Percentiles rank a stretch among this genome's conserved stretches.
Conservation (phyloP, 805 yeast genomes). For the Starmerella ratchasimensis region DNA sequence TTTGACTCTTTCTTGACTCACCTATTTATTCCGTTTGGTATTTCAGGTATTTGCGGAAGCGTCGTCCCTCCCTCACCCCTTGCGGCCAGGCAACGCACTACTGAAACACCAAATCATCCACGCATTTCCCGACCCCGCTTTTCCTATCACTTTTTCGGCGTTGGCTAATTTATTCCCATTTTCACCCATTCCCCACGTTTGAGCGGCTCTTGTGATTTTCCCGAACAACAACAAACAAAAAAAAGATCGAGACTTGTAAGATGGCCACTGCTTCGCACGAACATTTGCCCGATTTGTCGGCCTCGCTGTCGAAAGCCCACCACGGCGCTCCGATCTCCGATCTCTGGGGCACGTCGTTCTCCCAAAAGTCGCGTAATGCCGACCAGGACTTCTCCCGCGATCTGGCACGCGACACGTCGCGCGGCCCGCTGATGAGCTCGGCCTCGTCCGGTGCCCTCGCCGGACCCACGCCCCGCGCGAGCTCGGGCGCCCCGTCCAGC, state of each 20-base stretch:
- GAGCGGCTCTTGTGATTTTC: too few relatives aligned
- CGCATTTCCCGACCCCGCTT: too few relatives aligned
- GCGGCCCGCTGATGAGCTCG: conserved; percentile 19
- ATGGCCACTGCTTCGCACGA: conserved; percentile 24
- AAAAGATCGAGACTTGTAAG: not conserved
- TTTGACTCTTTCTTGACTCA: too few relatives aligned
- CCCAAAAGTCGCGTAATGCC: conserved; percentile 1
- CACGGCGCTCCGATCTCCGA: conserved; percentile 21
- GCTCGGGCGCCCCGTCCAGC: not conserved
- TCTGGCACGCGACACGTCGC: conserved; percentile 13
- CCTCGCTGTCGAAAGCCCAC: conserved; percentile 18
- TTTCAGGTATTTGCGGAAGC: too few relatives aligned
- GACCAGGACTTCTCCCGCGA: conserved; percentile 14
- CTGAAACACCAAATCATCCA: too few relatives aligned
- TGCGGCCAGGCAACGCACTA: too few relatives aligned
- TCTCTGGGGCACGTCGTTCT: conserved; percentile 21
- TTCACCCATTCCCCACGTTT: too few relatives aligned
- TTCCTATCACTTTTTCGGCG: too few relatives aligned
- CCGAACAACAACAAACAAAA: not conserved
- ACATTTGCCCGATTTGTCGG: conserved; percentile 21
- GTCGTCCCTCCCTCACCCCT: too few relatives aligned
- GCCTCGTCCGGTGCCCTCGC: conserved; percentile 9
- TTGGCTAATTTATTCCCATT: too few relatives aligned
- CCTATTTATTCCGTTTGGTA: too few relatives aligned
- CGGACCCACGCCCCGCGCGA: not conserved